These are phyloP conservation scores for Cytospora mali DNA, from an alignment of 2,329 filamentous ascomycete species.

Conservation along the genomic window DNA sequence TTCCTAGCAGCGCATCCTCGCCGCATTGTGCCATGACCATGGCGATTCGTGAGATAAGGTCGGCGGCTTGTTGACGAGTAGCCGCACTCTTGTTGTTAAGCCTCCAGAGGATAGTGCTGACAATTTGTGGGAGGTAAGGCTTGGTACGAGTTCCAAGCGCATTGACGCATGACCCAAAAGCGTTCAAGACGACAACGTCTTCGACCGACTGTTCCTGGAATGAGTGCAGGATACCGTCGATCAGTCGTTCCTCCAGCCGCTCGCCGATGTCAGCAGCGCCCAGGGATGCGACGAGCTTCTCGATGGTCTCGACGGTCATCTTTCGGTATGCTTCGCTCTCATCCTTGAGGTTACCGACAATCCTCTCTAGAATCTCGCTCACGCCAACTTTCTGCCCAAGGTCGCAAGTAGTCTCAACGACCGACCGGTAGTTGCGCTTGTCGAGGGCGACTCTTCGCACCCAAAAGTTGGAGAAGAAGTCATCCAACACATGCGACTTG, in stretches of 20 bases:
- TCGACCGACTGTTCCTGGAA: constrained; percentile 99
- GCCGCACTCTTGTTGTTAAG: constrained; percentile 98
- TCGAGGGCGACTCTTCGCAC: constrained; percentile 95
- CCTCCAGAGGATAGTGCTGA: constrained; percentile 93
- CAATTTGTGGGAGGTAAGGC: constrained; percentile 94
- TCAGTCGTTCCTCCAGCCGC: constrained; percentile 86
- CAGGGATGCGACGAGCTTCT: constrained; percentile 91
- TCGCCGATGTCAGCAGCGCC: constrained; percentile 94
- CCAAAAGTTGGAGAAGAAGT: constrained; percentile 99
- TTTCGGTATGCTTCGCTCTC: constrained; percentile 97
- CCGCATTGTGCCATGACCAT: constrained; percentile 99
- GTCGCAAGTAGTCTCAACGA: constrained; percentile 97
- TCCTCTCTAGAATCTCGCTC: constrained; percentile 88
- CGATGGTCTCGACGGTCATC: constrained; percentile 98
- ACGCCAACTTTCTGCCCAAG: constrained; percentile 97
- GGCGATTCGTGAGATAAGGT: constrained; percentile 93
- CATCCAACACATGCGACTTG: constrained; percentile 90
- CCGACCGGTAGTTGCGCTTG: constrained; percentile 95
- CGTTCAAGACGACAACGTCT: constrained; percentile 94
- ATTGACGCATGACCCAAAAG: constrained; percentile 97
- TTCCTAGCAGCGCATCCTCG: constrained; percentile 93
- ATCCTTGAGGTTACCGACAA: constrained; percentile 95
- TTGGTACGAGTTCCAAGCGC: constrained; percentile 92
- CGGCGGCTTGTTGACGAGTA: constrained; percentile 93
- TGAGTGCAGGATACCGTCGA: constrained; percentile 92